Evolutionary conservation across 352 stramenopile genomes (phyloP), one percentile per base, ranked within the genome.

Genomic region (Globisporangium perplexum): DNA sequence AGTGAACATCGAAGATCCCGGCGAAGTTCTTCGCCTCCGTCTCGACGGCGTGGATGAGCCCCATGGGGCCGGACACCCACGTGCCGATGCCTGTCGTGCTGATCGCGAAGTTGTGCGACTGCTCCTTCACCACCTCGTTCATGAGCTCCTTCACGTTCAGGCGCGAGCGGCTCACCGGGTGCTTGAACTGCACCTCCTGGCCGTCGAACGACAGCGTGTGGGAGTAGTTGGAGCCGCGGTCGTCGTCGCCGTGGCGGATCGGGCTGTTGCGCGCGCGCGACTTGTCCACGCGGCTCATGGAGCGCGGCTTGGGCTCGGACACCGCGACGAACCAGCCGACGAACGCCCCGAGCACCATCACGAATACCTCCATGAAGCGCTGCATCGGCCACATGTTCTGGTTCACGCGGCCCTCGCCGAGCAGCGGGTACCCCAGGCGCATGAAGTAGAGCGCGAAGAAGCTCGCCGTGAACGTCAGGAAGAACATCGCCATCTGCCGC

Each of bases 1-100:
- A 92, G 69, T 94, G 83, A 36, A 94, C 82, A 71, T 94, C 83
- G 56, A 91, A 94, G 65, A 91, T 91, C 53, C 83, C 82, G 18
- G 82, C 82, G 53, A 87, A 94, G 46, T 72, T 85, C 50, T 72
- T 71, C 22, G 79, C 74, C 59, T 92, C 80, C 4, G 67, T 74
- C 62, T 94, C 78, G 18, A 91, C 77, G 14, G 71, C 71, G 47
- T 90, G 78, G 64, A 92, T 91, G 7, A 93, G 65, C 35, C 68
- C 71, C 78, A 88, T 88, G 11, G 83, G 83, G n/a, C 83, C 83
- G 28, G 78, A 93, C 46, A 90, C 83, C 80, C 79, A 90, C 18
- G 80, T 91, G 49, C 77, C 80, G 39, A 90, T 89, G 36, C 83
- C 83, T 7, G 79, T 93, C 26, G 85, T 76, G 56, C 87, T 83